Evolutionary conservation across 1,284 basidiomycete genomes (phyloP).

Genomic region (Taiwanofungus camphoratus): DNA sequence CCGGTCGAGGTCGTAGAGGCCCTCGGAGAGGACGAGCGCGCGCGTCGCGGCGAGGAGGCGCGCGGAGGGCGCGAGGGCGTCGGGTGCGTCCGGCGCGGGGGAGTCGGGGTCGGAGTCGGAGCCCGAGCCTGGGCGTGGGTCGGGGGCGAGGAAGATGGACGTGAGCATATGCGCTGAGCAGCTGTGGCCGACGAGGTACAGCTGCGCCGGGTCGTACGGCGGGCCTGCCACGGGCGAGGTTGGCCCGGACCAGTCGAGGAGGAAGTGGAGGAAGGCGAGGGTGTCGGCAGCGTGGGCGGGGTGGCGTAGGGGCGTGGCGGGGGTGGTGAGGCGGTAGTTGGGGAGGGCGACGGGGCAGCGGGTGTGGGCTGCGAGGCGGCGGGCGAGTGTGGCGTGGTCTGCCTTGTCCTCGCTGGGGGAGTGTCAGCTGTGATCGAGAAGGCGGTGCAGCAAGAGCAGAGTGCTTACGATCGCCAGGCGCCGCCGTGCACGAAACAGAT

Average conservation of each 20-base stretch:
- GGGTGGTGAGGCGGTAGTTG: slow-evolving; percentile 67
- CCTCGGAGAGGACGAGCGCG: slow-evolving; percentile 61
- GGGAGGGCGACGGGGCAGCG: slow-evolving; percentile 57
- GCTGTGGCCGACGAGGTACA: slow-evolving; percentile 71
- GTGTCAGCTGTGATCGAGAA: slow-evolving; percentile 2
- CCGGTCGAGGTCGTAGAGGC: slow-evolving; percentile 68
- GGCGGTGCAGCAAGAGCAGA: background rate
- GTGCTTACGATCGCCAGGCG: slow-evolving; percentile 67
- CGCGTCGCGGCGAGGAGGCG: slow-evolving; percentile 42
- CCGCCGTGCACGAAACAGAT: slow-evolving; percentile 65
- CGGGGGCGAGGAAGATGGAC: slow-evolving; percentile 56
- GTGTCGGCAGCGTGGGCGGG: slow-evolving; percentile 67
- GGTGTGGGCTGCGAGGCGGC: slow-evolving; percentile 41
- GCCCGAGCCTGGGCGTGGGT: slow-evolving; percentile 34
- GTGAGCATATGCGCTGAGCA: slow-evolving; percentile 77
- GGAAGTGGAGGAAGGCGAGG: slow-evolving; percentile 52
- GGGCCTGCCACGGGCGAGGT: slow-evolving; percentile 8
- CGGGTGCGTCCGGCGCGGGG: slow-evolving; percentile 8
- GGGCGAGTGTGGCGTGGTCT: slow-evolving; percentile 50
- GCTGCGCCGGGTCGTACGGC: slow-evolving; percentile 34
- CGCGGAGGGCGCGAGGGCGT: slow-evolving; percentile 39
- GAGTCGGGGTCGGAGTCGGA: slow-evolving; percentile 40
- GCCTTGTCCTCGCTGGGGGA: slow-evolving; percentile 61
- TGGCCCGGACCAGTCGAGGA: slow-evolving; percentile 40
- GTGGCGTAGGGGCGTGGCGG: slow-evolving; percentile 43